phyloP scores from a whole-genome alignment of 1,284 basidiomycete species.

The Cutaneotrichosporon cutaneum region DNA sequence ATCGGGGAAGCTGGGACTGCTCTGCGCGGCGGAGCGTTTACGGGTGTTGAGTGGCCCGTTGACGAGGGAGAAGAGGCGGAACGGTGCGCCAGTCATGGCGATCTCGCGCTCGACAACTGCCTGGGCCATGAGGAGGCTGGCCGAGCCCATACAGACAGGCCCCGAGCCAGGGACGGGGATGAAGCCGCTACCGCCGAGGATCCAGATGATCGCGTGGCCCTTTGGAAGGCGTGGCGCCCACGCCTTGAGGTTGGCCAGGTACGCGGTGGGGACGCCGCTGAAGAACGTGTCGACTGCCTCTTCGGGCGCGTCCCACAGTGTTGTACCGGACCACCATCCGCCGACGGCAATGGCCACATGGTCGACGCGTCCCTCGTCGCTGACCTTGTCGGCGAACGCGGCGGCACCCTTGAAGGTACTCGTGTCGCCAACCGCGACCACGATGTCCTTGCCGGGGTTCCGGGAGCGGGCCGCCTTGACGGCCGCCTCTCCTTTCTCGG shows the following conservation, averaged over 20 bases:
- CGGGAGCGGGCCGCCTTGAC: background rate
- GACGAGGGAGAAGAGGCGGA: conserved; percentile 7
- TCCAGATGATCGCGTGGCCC: background rate
- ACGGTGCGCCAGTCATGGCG: background rate
- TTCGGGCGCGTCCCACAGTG: conserved; percentile 4
- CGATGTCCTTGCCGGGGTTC: background rate
- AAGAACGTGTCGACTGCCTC: background rate
- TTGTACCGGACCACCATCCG: background rate
- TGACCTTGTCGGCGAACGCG: background rate
- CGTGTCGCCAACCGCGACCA: background rate
- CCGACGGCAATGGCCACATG: conserved; percentile 4
- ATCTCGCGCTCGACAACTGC: conserved; percentile 1
- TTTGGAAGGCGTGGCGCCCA: background rate
- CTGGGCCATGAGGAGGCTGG: conserved; percentile 6
- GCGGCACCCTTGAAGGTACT: background rate
- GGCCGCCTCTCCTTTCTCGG: background rate
- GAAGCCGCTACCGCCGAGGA: background rate
- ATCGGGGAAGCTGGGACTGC: background rate
- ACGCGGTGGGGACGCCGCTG: background rate
- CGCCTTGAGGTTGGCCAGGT: background rate
- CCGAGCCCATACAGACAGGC: background rate
- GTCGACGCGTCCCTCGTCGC: background rate
- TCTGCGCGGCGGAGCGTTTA: background rate
- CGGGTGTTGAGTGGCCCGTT: background rate
- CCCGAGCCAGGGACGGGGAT: conserved; percentile 3